These are phyloP conservation scores for Chaetomium olivaceum DNA, from an alignment of 2,329 filamentous ascomycete species.

Conservation along the genomic window DNA sequence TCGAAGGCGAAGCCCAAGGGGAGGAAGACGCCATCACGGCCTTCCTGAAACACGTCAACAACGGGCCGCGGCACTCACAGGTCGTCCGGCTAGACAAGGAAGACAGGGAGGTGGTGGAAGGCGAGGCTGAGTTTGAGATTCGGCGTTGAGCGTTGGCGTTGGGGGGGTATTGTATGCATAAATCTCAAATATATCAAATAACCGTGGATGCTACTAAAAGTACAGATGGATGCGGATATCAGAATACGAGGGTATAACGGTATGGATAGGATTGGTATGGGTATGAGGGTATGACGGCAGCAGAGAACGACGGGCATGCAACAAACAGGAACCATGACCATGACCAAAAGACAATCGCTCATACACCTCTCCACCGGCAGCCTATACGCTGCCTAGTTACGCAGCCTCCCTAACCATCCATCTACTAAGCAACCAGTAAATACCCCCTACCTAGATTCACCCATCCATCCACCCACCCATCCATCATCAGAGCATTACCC, in stretches of 20 bases:
- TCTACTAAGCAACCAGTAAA: not conserved
- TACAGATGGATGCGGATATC: too few species aligned
- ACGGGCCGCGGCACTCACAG: conserved; percentile 69
- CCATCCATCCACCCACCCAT: not conserved
- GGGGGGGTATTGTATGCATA: not conserved
- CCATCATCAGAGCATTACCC: conserved; percentile 1
- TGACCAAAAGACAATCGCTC: not conserved
- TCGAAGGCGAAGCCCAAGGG: conserved; percentile 87
- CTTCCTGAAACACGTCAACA: conserved; percentile 73
- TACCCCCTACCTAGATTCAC: not conserved
- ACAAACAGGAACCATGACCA: not conserved
- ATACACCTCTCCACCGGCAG: not conserved
- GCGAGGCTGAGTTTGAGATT: conserved; percentile 67
- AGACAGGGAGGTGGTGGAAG: conserved; percentile 63
- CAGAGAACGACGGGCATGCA: not conserved
- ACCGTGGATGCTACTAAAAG: not conserved
- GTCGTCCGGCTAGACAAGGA: conserved; percentile 75
- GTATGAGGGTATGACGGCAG: not conserved
- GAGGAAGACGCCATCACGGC: conserved; percentile 62
- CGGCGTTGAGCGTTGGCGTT: conserved; percentile 37
- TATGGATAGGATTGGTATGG: not conserved
- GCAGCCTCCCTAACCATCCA: not conserved
- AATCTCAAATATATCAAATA: not conserved
- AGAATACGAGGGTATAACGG: not conserved
- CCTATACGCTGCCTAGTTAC: not conserved